A percentile compares a stretch with the other conserved stretches of the same genome.
Evolutionary conservation across 306 rosid species (phyloP).

Genomic region (Vigna radiata): DNA sequence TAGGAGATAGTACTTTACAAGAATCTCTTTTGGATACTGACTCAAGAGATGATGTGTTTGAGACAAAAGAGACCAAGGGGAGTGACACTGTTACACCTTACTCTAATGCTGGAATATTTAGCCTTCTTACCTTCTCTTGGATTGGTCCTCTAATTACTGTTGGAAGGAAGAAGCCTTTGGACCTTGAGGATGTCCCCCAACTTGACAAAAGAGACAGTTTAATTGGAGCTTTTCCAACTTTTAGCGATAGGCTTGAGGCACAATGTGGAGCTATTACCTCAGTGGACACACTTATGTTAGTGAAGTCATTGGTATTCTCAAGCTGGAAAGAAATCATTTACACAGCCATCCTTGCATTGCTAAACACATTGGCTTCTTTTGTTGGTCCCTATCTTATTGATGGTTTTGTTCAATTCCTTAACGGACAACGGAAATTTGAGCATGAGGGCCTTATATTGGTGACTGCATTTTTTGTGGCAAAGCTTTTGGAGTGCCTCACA

Average conservation of each 20-base stretch:
- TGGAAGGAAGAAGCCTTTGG: conserved; percentile 45
- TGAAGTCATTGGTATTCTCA: conserved; percentile 33
- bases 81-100: conserved; percentile 41
- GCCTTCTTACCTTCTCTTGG: conserved; percentile 49
- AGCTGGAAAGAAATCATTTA: conserved; percentile 39
- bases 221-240: conserved; percentile 37
- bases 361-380: conserved; percentile 39
- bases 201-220: conserved; percentile 32
- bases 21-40: conserved; percentile 32
- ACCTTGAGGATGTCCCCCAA: conserved; percentile 45
- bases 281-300: conserved; percentile 36
- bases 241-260: conserved; percentile 34
- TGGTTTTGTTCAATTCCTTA: conserved; percentile 42
- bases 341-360: conserved; percentile 16
- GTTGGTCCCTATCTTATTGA: conserved; percentile 49
- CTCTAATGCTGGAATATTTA: conserved; percentile 46
- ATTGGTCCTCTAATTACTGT: conserved; percentile 41
- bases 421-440: conserved; percentile 14
- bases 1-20: neutral
- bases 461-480: conserved; percentile 29
- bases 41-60: neutral
- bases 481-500: conserved; percentile 17
- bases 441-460: conserved; percentile 33
- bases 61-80: conserved; percentile 33
- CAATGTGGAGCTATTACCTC: conserved; percentile 3